A percentile compares a stretch with the other conserved stretches of the same genome.
Evolutionary conservation across 805 yeast species (phyloP).

Genomic region (Hanseniaspora osmophila): DNA sequence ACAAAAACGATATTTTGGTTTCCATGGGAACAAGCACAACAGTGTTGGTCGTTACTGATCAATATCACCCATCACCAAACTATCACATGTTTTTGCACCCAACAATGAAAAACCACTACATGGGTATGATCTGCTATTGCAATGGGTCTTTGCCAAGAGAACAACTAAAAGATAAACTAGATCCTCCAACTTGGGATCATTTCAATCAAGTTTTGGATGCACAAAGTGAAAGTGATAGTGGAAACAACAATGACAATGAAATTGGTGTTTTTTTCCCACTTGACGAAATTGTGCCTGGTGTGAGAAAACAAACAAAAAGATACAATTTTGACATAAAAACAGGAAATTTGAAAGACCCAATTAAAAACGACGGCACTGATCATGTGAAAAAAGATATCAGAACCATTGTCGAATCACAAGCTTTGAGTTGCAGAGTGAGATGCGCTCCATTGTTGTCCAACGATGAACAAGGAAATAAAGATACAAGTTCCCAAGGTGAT

Average conservation of each 20-base stretch:
- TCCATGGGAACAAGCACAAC: constrained; percentile 92
- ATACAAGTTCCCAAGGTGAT: too few relatives aligned
- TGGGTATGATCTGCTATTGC: constrained; percentile 93
- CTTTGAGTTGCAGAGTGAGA: constrained; percentile 68
- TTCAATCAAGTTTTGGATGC: constrained; percentile 20
- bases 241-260: constrained; percentile 39
- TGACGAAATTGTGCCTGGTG: constrained; percentile 86
- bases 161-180: constrained; percentile 48
- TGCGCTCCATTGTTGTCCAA: constrained; percentile 59
- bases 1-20: constrained; percentile 60
- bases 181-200: constrained; percentile 15
- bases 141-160: constrained; percentile 86
- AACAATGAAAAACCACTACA: constrained; percentile 55
- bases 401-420: constrained; percentile 76
- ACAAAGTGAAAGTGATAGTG: constrained; percentile 9
- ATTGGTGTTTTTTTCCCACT: constrained; percentile 76
- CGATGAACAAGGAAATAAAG: constrained; percentile 2
- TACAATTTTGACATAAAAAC: constrained; percentile 26
- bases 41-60: constrained; percentile 63
- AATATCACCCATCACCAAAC: constrained; percentile 62
- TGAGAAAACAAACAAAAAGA: constrained; percentile 46
- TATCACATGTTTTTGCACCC: constrained; percentile 85
- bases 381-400: constrained; percentile 41
- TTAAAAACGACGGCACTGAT: not conserved
- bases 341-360: constrained; percentile 9